Evolutionary conservation across 2,329 filamentous ascomycete species (phyloP).

Genomic region (Colletotrichum noveboracense): DNA sequence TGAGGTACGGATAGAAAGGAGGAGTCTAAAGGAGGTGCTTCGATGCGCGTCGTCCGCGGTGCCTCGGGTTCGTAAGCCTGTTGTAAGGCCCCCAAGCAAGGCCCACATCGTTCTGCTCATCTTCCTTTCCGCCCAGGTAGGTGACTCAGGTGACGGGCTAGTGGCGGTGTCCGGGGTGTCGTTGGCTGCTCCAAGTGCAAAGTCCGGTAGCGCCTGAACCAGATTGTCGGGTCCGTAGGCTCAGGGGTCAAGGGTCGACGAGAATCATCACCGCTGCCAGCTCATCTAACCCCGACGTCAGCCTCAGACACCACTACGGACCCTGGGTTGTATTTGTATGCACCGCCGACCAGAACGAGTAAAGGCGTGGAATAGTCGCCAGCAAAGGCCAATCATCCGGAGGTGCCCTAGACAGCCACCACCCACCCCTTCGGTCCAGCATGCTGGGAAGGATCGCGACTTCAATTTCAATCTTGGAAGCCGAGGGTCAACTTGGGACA

Average conservation of each 20-base stretch:
- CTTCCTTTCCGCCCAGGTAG: neutral
- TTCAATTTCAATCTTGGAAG: neutral
- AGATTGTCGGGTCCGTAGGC: constrained; percentile 17
- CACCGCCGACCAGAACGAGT: constrained; percentile 10
- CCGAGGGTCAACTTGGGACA: neutral
- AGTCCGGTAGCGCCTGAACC: constrained; percentile 12
- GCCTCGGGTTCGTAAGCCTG: neutral
- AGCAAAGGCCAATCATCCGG: constrained; percentile 7
- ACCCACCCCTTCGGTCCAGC: neutral
- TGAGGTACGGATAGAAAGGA: neutral
- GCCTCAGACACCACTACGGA: constrained; percentile 14
- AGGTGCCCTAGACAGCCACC: neutral
- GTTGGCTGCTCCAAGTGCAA: neutral
- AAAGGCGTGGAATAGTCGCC: constrained; percentile 1
- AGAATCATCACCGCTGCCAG: constrained; percentile 7
- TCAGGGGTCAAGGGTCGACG: constrained; percentile 20
- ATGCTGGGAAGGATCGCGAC: neutral
- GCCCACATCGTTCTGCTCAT: constrained; percentile 4
- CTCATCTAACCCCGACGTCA: constrained; percentile 19
- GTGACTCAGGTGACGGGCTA: constrained; percentile 15
- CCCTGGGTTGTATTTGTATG: constrained; percentile 9
- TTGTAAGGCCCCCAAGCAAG: neutral
- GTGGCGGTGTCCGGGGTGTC: constrained; percentile 11
- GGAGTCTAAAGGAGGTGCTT: neutral
- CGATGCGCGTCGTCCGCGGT: neutral